Evolutionary conservation across 495 filamentous ascomycete genomes (phyloP), one percentile per base, ranked within the genome.

Genomic region (Bathelium albidoporum): DNA sequence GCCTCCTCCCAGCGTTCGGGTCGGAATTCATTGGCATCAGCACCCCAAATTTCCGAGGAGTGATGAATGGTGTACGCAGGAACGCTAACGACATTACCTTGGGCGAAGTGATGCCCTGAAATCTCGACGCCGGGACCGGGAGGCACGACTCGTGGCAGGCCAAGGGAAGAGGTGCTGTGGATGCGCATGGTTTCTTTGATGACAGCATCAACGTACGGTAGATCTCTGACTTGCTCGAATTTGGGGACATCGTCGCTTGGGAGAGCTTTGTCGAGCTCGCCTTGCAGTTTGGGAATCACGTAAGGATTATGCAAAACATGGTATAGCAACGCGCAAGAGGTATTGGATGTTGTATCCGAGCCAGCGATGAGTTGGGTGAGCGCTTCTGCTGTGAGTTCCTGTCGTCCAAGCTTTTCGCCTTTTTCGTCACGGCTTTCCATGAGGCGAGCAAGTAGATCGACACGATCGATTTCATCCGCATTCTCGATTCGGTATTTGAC

Each of bases 1-100:
- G 73, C 66, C 68, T 62, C 79, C 72, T 69, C 72, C 90, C 90
- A 97, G 44, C 92, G 80, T 71, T 93, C 88, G 0, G 91, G 91
- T 14, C 76, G 69, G 75, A 93, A 96, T 28, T 83, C 76, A 36
- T 93, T 85, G 2, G 89, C 90, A 64, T 96, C 86, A 1, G 76
- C 64, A 55, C 91, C 91, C 92, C 92, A 97, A 75, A 95, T 89
- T 64, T 85, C 82, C 59, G 76, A 81, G 44, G 82, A 85, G 77
- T 90, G 91, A 76, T 96, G 91, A 65, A 96, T 88, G 26, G 85
- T 90, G 76, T 96, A 96, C 12, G 87, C 84, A 12, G 91, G 91
- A 1, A 96, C 90, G 67, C 83, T 87, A 65, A 95, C 81, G 5
- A 91, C 82, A n/a, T 87, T 88, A 26, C 87, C 85, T 10, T 86